Conservation (phyloP, 495 filamentous ascomycete species). For the Xylaria telfairii region DNA sequence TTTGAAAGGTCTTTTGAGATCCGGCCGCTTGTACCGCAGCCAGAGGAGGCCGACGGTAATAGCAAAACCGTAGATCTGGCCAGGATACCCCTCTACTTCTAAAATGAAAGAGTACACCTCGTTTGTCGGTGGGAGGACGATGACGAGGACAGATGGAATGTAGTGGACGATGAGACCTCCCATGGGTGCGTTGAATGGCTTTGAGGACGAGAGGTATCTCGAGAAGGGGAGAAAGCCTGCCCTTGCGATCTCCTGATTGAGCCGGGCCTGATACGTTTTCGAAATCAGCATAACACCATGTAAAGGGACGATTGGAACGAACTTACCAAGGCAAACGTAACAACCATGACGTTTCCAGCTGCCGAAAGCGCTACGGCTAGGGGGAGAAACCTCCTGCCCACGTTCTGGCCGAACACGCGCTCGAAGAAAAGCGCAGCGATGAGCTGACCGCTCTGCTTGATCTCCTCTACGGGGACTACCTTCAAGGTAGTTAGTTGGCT, state of each 20-base stretch:
- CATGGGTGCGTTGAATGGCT: slow-evolving; percentile 70
- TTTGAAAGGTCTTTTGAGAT: slow-evolving; percentile 70
- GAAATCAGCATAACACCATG: background rate
- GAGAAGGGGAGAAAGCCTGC: slow-evolving; percentile 71
- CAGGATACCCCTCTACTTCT: slow-evolving; percentile 74
- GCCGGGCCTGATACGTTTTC: slow-evolving; percentile 57
- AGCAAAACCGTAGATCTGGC: slow-evolving; percentile 65
- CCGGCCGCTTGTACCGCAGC: slow-evolving; percentile 65
- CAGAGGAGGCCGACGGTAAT: slow-evolving; percentile 65
- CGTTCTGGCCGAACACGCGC: slow-evolving; percentile 63
- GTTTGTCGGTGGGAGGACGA: slow-evolving; percentile 65
- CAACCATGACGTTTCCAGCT: slow-evolving; percentile 78
- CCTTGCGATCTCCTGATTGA: slow-evolving; percentile 58
- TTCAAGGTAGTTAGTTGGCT: too few relatives aligned
- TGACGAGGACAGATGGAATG: slow-evolving; percentile 70
- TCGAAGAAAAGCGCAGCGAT: slow-evolving; percentile 74
- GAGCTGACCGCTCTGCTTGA: slow-evolving; percentile 69
- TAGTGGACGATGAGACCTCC: slow-evolving; percentile 73
- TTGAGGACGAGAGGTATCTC: slow-evolving; percentile 64
- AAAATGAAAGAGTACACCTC: slow-evolving; percentile 77
- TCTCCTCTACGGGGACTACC: slow-evolving; percentile 71
- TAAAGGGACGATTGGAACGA: background rate
- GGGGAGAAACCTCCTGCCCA: slow-evolving; percentile 65
- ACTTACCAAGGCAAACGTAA: slow-evolving; percentile 68
- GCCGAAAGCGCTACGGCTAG: slow-evolving; percentile 71